Conservation (phyloP, 176 grass and related monocot species). For the maize (Zea mays) region DNA sequence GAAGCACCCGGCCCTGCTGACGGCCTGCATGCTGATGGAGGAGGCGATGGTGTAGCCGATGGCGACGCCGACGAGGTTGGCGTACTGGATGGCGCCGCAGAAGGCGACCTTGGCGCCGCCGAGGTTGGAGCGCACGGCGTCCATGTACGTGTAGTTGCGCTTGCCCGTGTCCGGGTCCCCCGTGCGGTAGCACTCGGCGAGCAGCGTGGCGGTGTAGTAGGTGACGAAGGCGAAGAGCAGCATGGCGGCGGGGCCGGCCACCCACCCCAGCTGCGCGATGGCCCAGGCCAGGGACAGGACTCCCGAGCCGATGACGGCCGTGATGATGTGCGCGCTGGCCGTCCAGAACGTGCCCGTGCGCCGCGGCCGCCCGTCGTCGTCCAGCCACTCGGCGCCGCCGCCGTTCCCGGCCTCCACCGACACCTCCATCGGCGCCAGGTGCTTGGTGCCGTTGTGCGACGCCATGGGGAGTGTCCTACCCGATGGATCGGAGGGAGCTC, state of each 20-base stretch:
- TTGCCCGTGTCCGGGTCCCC: slow-evolving; percentile 38
- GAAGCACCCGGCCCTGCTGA: slow-evolving; percentile 39
- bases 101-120: slow-evolving; percentile 44
- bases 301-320: slow-evolving; percentile 61
- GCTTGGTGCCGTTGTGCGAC: background rate
- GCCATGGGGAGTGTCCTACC: background rate
- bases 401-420: slow-evolving; percentile 43
- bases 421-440: slow-evolving; percentile 29
- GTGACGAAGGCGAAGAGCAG: slow-evolving; percentile 49
- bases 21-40: slow-evolving; percentile 57
- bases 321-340: slow-evolving; percentile 59
- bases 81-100: slow-evolving; percentile 52
- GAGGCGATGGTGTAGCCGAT: slow-evolving; percentile 56
- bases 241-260: slow-evolving; percentile 55
- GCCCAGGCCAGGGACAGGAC: slow-evolving; percentile 64
- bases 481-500: background rate
- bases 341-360: slow-evolving; percentile 51
- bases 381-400: background rate
- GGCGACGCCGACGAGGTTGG: slow-evolving; percentile 54
- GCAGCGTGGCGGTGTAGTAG: slow-evolving; percentile 58
- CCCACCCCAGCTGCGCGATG: slow-evolving; percentile 59
- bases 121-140: slow-evolving; percentile 56
- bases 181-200: slow-evolving; percentile 62
- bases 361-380: slow-evolving; percentile 41
- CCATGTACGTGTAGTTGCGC: slow-evolving; percentile 68